phyloP scores from a whole-genome alignment of 2,329 filamentous ascomycete species.

The Cladosporium sp. region DNA sequence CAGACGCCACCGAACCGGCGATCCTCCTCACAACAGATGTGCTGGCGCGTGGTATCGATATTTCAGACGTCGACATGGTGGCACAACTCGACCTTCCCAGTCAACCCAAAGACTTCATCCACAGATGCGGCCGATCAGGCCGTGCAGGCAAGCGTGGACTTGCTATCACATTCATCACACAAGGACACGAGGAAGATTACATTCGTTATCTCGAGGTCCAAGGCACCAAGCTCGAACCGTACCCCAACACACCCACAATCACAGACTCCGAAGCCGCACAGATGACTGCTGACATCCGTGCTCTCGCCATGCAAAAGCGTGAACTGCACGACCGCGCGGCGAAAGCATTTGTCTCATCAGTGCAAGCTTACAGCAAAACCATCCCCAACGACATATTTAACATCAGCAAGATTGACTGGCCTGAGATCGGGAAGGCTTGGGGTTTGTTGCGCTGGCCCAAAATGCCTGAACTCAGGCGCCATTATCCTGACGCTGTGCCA shows the following conservation, averaged over 20 bases:
- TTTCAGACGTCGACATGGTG: conserved; percentile 87
- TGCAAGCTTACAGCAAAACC: conserved; percentile 87
- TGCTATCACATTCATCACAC: conserved; percentile 80
- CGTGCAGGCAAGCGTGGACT: conserved; percentile 70
- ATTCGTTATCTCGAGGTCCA: conserved; percentile 69
- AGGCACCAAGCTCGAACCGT: conserved; percentile 35
- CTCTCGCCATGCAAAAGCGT: conserved; percentile 59
- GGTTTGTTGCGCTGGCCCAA: conserved; percentile 82
- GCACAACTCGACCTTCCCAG: conserved; percentile 83
- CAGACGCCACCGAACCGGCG: conserved; percentile 70
- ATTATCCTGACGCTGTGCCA: conserved; percentile 38
- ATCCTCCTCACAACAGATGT: conserved; percentile 91
- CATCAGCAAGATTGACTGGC: conserved; percentile 79
- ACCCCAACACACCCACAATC: conserved; percentile 49
- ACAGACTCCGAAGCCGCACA: conserved; percentile 58
- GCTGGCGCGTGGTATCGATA: conserved; percentile 85
- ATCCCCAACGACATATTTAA: conserved; percentile 90
- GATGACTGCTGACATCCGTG: conserved; percentile 62
- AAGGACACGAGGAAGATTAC: conserved; percentile 86
- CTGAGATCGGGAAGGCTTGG: conserved; percentile 77
- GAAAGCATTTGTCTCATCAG: conserved; percentile 89
- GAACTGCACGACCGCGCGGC: conserved; percentile 84
- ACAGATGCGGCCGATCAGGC: conserved; percentile 64
- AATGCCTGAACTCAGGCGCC: conserved; percentile 75
- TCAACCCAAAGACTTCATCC: conserved; percentile 81